Evolutionary conservation across 306 rosid species (phyloP), one percentile per base, ranked within the genome.

Genomic region (Acacia crassicarpa): DNA sequence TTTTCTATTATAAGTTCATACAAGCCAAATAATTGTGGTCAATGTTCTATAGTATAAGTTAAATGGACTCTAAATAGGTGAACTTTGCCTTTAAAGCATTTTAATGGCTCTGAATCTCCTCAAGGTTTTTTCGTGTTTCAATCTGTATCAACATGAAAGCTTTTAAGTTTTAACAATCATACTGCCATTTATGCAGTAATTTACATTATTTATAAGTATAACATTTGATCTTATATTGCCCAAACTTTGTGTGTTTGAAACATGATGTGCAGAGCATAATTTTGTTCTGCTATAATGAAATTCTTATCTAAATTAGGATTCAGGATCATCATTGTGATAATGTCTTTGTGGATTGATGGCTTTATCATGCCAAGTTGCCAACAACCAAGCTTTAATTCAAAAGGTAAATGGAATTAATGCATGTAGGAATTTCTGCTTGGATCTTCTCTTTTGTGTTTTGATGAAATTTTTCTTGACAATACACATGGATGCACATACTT

Each of bases 141-240:
- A 23, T 62, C 66, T n/a, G n/a, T 43, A 80, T 77, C 77, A 73
- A 73, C 45, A 46, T 53, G 40, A 65, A 77, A 61, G 27, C 68
- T 77, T 76, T 75, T 38, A 38, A 59, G 53, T 38, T 38, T 38
- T 38, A 1, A 61, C 62, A 67, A 25, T 67, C 75, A 74, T 5
- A n/a, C 22, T 25, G 51, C 20, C 13, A 9, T 53, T 46, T 72
- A 63, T 75, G 54, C 4, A 5, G 58, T 70, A 2, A 33, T 22
- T 69, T 41, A 12, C 35, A 44, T 22, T n/a, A 22, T 56, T 11
- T 63, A 56, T n/a, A n/a, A n/a, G n/a, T n/a, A n/a, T 74, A 30
- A 65, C 58, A 59, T 17, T 74, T 43, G 46, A 69, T 75, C 45
- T 56, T 75, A 44, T 69, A 41, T 5, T 78, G 20, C 54, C 54